Evolutionary conservation across 768 basidiomycete species (phyloP).

Genomic region (Rhodocollybia butyracea): DNA sequence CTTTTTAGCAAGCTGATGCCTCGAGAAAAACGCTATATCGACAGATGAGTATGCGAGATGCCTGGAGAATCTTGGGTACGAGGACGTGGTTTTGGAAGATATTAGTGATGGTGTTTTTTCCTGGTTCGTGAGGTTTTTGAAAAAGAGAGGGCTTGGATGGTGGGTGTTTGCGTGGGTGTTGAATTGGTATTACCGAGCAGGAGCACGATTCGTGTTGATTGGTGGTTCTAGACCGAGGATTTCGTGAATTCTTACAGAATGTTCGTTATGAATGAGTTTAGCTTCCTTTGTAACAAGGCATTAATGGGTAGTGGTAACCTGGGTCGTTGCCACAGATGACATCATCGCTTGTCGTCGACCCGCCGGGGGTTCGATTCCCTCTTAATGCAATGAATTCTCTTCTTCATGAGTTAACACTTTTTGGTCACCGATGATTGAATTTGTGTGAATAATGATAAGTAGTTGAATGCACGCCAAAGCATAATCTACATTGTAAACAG

Average conservation of each 20-base stretch:
- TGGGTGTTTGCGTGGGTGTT: constrained; percentile 37
- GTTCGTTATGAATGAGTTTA: too few species aligned
- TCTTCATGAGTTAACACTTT: too few species aligned
- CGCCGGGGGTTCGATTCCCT: constrained; percentile 59
- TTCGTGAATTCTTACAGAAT: too few species aligned
- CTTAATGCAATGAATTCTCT: too few species aligned
- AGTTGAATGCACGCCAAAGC: too few species aligned
- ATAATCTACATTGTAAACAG: neutral
- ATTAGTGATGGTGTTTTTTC: constrained; percentile 58
- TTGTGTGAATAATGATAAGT: too few species aligned
- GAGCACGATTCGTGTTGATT: constrained; percentile 50
- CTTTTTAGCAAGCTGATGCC: constrained; percentile 48
- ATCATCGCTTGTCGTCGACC: too few species aligned
- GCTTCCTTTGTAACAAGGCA: too few species aligned
- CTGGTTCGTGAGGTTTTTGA: constrained; percentile 49
- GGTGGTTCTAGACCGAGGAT: constrained; percentile 27
- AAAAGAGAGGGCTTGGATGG: constrained; percentile 39
- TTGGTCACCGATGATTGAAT: too few species aligned
- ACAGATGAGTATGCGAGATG: constrained; percentile 38
- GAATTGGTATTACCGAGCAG: constrained; percentile 31
- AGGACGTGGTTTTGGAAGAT: constrained; percentile 52
- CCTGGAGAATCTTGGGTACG: constrained; percentile 49
- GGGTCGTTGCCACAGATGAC: too few species aligned
- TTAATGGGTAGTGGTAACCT: too few species aligned
- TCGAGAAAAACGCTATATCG: constrained; percentile 44